These are phyloP conservation scores for Penicillium longicatenatum DNA, from an alignment of 495 filamentous ascomycete genomes.

Conservation along the genomic window DNA sequence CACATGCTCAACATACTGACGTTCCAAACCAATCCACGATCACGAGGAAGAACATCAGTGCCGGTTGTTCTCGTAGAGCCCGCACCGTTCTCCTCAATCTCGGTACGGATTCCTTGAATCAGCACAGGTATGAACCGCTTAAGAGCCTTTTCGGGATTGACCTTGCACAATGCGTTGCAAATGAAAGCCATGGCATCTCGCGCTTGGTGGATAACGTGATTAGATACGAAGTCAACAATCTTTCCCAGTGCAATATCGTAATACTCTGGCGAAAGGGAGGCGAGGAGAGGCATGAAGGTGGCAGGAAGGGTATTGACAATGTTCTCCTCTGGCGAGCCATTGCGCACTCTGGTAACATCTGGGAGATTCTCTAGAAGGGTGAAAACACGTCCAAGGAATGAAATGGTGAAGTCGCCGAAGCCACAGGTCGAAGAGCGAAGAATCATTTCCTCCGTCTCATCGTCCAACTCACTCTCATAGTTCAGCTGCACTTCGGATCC, in stretches of 20 bases:
- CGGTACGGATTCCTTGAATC: constrained; percentile 86
- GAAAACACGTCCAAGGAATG: constrained; percentile 91
- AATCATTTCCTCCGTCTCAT: constrained; percentile 86
- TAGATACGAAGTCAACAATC: constrained; percentile 87
- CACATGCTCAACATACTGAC: constrained; percentile 98
- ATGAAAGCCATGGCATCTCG: constrained; percentile 99
- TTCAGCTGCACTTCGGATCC: constrained; percentile 81
- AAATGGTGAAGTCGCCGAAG: constrained; percentile 86
- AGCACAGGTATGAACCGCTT: constrained; percentile 88
- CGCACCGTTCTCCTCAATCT: constrained; percentile 97
- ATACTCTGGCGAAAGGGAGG: constrained; percentile 87
- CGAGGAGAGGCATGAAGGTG: constrained; percentile 86
- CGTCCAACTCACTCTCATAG: constrained; percentile 78
- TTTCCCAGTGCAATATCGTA: constrained; percentile 92
- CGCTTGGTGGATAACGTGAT: constrained; percentile 96
- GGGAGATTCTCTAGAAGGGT: constrained; percentile 93
- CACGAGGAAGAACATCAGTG: constrained; percentile 87
- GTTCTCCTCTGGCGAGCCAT: constrained; percentile 92
- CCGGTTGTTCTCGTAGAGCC: constrained; percentile 93
- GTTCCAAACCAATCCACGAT: constrained; percentile 93
- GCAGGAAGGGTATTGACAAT: constrained; percentile 95
- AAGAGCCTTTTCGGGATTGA: constrained; percentile 87
- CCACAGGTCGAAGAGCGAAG: constrained; percentile 94
- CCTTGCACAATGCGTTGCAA: constrained; percentile 92
- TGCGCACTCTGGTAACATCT: constrained; percentile 81